Evolutionary conservation across 345 rosid species (phyloP), one percentile per base, ranked within the genome.

Genomic region (Moricandia moricandioides): DNA sequence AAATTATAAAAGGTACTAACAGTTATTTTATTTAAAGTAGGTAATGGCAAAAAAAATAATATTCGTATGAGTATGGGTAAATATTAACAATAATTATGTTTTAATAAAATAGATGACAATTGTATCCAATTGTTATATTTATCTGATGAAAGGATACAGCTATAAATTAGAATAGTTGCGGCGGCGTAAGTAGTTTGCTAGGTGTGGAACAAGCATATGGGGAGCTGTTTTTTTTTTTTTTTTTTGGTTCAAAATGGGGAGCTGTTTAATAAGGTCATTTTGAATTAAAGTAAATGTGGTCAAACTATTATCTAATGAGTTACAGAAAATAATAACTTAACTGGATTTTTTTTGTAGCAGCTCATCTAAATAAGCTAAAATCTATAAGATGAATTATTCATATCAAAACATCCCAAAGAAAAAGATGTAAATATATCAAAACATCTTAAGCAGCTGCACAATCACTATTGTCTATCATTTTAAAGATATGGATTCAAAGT

Each of bases 191-290:
- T 57, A 57, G 47, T 65, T 21, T 74, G 56, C 66, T 65, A 30
- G 78, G 66, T 65, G 47, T 43, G 37, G 47, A 73, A 73, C 34
- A 54, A 64, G 43, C 64, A 54, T 73, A 71, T 18, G 56, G 18
- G n/a, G n/a, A n/a, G n/a, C n/a, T n/a, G n/a, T n/a, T n/a, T n/a
- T n/a, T n/a, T n/a, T n/a, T n/a, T n/a, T n/a, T n/a, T n/a, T n/a
- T n/a, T n/a, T n/a, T n/a, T n/a, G n/a, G n/a, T n/a, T n/a, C n/a
- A n/a, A n/a, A n/a, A n/a, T n/a, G n/a, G 9, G 18, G 16, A 52
- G 29, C 57, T 39, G 35, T 39, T 55, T 29, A 26, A 64, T 39
- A 17, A 43, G 59, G 71, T 65, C 49, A 56, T 40, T 31, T 9
- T 9, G 52, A 62, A 34, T 17, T 24, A 17, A 65, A 55, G 40